Percentiles rank a stretch among this genome's conserved stretches.
phyloP scores from a whole-genome alignment of 495 filamentous ascomycete genomes.

The Penicillium canariense region DNA sequence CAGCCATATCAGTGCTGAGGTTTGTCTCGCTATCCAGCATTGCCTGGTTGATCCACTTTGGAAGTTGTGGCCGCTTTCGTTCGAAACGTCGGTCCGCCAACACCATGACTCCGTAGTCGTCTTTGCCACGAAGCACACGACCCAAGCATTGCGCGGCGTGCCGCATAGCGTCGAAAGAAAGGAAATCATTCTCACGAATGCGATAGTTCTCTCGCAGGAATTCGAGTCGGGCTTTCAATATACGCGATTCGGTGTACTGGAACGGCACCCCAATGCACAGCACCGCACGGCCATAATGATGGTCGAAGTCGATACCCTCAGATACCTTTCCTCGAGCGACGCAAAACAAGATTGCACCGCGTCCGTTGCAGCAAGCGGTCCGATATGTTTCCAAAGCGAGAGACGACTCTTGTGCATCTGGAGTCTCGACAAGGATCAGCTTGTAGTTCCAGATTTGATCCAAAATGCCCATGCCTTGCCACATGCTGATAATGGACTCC shows the following conservation, averaged over 20 bases:
- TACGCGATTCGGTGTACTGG: constrained; percentile 97
- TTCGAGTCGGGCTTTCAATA: constrained; percentile 92
- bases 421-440: constrained; percentile 95
- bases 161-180: constrained; percentile 98
- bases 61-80: constrained; percentile 84
- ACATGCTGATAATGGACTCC: constrained; percentile 98
- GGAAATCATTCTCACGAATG: constrained; percentile 95
- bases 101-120: constrained; percentile 99
- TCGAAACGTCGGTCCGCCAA: constrained; percentile 89
- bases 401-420: constrained; percentile 94
- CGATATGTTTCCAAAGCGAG: constrained; percentile 95
- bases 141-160: constrained; percentile 97
- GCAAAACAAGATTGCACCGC: constrained; percentile 88
- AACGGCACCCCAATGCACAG: constrained; percentile 96
- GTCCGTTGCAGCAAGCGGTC: constrained; percentile 93
- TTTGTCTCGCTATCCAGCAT: constrained; percentile 80
- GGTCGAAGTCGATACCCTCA: constrained; percentile 98
- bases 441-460: constrained; percentile 99
- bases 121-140: constrained; percentile 92
- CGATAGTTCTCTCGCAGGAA: constrained; percentile 96
- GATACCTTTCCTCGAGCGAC: constrained; percentile 96
- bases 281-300: constrained; percentile 97
- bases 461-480: constrained; percentile 96
- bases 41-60: constrained; percentile 95
- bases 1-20: constrained; percentile 92